These are phyloP conservation scores for Gliomastix tumulicola DNA, from an alignment of 2,329 filamentous ascomycete genomes.

Conservation along the genomic window DNA sequence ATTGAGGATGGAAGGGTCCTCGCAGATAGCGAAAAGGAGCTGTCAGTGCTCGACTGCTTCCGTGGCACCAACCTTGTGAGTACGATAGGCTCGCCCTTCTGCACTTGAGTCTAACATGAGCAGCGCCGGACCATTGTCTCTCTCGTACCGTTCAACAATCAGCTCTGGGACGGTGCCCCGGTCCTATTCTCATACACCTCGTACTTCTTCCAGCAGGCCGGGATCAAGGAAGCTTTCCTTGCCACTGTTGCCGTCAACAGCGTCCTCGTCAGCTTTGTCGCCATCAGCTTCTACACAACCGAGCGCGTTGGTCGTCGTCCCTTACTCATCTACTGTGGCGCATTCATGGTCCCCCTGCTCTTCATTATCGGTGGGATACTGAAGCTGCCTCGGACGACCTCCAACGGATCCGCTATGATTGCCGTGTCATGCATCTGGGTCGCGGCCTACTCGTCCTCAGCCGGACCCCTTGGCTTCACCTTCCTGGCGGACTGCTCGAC, in stretches of 20 bases:
- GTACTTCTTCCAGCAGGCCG: slow-evolving; percentile 29
- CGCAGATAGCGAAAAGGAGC: neutral
- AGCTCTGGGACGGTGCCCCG: neutral
- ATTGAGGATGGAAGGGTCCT: neutral
- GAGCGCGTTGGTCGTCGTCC: slow-evolving; percentile 43
- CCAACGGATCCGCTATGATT: slow-evolving; percentile 5
- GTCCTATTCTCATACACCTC: slow-evolving; percentile 4
- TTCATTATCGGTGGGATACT: slow-evolving; percentile 7
- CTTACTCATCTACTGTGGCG: slow-evolving; percentile 25
- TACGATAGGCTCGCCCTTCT: too few species aligned
- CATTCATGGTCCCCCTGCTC: slow-evolving; percentile 27
- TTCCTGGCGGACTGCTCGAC: neutral
- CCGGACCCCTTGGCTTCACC: neutral
- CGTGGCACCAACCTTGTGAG: neutral
- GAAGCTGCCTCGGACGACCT: slow-evolving; percentile 4
- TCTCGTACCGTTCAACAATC: neutral
- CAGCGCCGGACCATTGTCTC: neutral
- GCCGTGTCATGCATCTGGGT: neutral
- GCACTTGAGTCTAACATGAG: too few species aligned
- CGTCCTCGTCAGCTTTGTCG: slow-evolving; percentile 41
- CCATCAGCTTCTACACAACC: slow-evolving; percentile 61
- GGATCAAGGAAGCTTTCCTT: slow-evolving; percentile 20
- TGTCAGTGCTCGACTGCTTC: neutral
- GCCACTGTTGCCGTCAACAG: slow-evolving; percentile 38
- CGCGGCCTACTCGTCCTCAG: neutral